Conservation (phyloP, 768 basidiomycete genomes). For the Tulasnella sp. region DNA sequence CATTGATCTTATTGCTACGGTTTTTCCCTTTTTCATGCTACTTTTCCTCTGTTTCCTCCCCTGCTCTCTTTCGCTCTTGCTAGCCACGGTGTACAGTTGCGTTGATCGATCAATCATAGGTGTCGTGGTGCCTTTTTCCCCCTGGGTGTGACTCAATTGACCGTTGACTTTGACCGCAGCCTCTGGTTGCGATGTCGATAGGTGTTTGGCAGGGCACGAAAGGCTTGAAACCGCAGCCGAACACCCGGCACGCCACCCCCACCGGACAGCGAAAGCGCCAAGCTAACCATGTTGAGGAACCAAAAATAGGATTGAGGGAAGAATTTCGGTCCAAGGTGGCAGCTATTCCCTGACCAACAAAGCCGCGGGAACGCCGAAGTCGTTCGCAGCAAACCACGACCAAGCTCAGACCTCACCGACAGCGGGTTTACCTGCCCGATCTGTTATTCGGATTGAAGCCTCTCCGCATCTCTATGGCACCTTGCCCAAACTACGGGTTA, state of each 20-base stretch:
- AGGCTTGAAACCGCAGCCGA: neutral
- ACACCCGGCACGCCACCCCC: neutral
- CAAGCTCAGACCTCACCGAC: neutral
- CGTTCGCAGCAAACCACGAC: neutral
- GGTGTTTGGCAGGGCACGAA: neutral
- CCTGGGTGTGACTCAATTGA: neutral
- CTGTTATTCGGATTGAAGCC: neutral
- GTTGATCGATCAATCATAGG: constrained; percentile 4
- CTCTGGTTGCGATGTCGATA: neutral
- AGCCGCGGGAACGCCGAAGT: too few species aligned
- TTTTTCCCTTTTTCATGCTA: neutral
- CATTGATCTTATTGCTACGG: constrained; percentile 7
- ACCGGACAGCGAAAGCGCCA: neutral
- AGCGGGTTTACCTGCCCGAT: neutral
- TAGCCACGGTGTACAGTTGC: constrained; percentile 8
- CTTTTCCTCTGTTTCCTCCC: neutral
- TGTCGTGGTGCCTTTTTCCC: neutral
- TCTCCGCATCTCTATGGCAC: neutral
- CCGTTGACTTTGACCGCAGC: neutral
- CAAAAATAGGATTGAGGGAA: neutral
- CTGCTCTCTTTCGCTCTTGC: neutral
- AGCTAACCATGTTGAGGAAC: neutral
- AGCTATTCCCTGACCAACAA: too few species aligned
- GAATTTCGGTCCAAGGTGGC: too few species aligned
- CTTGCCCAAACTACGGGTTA: neutral